Base-by-base conservation (phyloP, 1,284 basidiomycete species). In the Polyporus tsugae region DNA sequence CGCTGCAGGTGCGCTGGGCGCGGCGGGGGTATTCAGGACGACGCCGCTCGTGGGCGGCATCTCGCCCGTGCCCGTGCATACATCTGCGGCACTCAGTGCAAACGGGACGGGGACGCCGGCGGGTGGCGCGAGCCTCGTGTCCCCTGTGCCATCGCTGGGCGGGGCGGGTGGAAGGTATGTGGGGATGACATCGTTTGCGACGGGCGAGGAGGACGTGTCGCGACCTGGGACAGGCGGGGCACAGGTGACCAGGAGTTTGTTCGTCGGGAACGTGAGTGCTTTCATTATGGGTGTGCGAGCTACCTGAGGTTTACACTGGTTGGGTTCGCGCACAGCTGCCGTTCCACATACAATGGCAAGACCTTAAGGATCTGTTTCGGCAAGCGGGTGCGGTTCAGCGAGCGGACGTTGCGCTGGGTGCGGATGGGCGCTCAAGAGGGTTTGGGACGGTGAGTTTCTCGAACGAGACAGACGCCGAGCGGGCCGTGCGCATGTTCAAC, bases 291-390 rank as follows among this genome's bases (percentile, higher is more conserved):
- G 35, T 29, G 25, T 36, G 35, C 36, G 15, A 25, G n/a, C 25
- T 22, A 25, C 13, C 29, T 62, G 36, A 22, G 15, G 19, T 10
- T 60, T 22, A 60, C 22, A n/a, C 22, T 4, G 9, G 17, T 19
- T 41, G 42, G 13, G 29, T 22, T 39, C 11, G 22, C n/a, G 17
- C 42, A 9, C 69, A 98, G 95, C 87, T 98, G n/a, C 96, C 97
- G 0, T 94, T 97, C 80, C 93, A 96, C 74, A 94, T 95, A 76
- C 96, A 98, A 82, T 99, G 97, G 97, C 97, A 99, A 81, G 96
- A 98, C 76, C 86, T 98, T 68, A 97, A 97, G 80, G 96, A 98
- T 76, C 86, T 97, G 3, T 96, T 97, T 78, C 88, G 96, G 13
- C 90, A 94, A 73, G 93, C 93, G 1, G 96, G 95, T 10, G 91